Evolutionary conservation across 805 yeast species (phyloP).

Genomic region (Cyberlindnera mrakii): DNA sequence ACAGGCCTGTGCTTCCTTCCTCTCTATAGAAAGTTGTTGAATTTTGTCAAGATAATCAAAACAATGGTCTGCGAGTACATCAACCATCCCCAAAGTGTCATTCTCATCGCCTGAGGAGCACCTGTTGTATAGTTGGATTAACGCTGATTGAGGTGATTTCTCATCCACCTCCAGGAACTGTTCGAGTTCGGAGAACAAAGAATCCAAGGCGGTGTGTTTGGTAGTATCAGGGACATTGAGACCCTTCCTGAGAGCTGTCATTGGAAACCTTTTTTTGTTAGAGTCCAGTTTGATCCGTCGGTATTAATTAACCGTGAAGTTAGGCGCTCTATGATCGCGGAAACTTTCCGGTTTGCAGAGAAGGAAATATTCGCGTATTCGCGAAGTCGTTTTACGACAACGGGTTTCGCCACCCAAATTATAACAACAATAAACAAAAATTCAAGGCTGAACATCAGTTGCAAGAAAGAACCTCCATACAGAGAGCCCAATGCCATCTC

Average conservation of each 20-base stretch:
- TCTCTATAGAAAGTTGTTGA: constrained; percentile 11
- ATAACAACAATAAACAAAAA: too few relatives aligned
- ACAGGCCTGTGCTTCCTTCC: background rate
- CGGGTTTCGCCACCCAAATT: too few relatives aligned
- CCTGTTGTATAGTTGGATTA: constrained; percentile 9
- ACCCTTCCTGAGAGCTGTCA: constrained; percentile 11
- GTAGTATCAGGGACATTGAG: constrained; percentile 27
- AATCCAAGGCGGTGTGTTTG: constrained; percentile 29
- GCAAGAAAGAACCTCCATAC: too few relatives aligned
- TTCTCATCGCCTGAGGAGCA: background rate
- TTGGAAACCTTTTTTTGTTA: too few relatives aligned
- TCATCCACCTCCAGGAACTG: constrained; percentile 18
- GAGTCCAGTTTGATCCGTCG: too few relatives aligned
- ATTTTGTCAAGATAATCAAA: constrained; percentile 11
- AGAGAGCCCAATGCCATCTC: constrained; percentile 33
- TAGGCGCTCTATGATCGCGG: too few relatives aligned
- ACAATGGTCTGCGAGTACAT: constrained; percentile 1
- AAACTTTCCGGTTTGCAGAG: too few relatives aligned
- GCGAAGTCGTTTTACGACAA: too few relatives aligned
- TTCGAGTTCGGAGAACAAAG: constrained; percentile 22
- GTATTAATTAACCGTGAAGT: too few relatives aligned
- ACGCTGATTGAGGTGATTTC: constrained; percentile 1
- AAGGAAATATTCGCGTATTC: too few relatives aligned
- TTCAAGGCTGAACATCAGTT: too few relatives aligned
- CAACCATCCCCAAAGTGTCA: background rate